A percentile compares a stretch with the other conserved stretches of the same genome.
These are phyloP conservation scores for Alternaria consortialis DNA, from an alignment of 2,329 filamentous ascomycete species.

Conservation along the genomic window DNA sequence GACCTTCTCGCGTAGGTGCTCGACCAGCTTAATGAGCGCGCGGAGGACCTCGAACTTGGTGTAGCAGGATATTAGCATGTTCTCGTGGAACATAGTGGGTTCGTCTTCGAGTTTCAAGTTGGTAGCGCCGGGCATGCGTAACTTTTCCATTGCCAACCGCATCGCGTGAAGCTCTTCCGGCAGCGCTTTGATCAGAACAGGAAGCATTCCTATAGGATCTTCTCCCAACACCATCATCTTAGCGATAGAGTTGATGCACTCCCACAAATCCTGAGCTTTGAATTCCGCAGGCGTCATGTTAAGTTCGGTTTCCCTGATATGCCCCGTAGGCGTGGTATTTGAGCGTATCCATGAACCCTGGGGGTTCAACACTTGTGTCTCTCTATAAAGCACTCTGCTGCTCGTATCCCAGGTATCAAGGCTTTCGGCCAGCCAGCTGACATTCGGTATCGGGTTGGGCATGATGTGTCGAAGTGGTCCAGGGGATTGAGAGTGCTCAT, in stretches of 20 bases:
- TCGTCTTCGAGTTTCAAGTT: constrained; percentile 22
- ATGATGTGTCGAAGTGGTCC: constrained; percentile 23
- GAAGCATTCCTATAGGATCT: neutral
- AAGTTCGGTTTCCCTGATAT: neutral
- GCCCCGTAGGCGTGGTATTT: neutral
- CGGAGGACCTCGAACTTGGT: constrained; percentile 35
- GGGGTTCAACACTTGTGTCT: constrained; percentile 4
- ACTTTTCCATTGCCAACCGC: constrained; percentile 22
- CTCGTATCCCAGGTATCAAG: constrained; percentile 17
- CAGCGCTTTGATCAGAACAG: neutral
- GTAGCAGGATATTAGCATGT: constrained; percentile 35
- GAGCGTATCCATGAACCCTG: neutral
- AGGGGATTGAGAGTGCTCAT: constrained; percentile 17
- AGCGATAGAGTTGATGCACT: neutral
- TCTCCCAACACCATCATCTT: neutral
- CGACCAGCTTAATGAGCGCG: constrained; percentile 22
- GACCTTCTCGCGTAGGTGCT: constrained; percentile 26
- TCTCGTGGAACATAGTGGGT: constrained; percentile 32
- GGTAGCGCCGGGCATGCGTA: constrained; percentile 15
- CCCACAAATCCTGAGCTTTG: constrained; percentile 1
- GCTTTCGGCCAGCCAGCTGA: constrained; percentile 15
- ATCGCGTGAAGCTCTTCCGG: constrained; percentile 11
- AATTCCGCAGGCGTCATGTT: constrained; percentile 11
- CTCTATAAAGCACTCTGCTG: constrained; percentile 23
- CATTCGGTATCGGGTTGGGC: constrained; percentile 21